Evolutionary conservation across 345 rosid species (phyloP).

Genomic region (Brassica napus): DNA sequence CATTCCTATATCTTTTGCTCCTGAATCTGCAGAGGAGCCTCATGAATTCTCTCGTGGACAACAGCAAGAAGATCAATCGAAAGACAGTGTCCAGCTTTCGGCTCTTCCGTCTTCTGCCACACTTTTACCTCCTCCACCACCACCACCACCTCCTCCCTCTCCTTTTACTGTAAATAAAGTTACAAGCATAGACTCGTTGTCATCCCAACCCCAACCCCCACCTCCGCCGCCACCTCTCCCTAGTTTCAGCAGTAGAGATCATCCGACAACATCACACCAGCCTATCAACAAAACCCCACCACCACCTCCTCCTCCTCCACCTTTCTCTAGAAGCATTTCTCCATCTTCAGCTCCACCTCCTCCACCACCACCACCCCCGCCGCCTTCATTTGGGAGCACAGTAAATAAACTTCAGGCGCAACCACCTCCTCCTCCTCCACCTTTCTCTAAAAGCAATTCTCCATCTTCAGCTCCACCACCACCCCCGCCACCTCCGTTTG

Average conservation of each 20-base stretch:
- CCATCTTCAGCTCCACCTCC: conserved; percentile 38
- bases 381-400: conserved; percentile 31
- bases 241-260: conserved; percentile 33
- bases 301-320: conserved; percentile 33
- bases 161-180: not conserved
- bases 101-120: conserved; percentile 35
- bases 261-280: conserved; percentile 33
- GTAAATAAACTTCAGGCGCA: conserved; percentile 15
- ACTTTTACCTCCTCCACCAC: conserved; percentile 43
- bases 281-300: conserved; percentile 28
- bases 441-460: conserved; percentile 35
- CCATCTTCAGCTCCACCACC: conserved; percentile 40
- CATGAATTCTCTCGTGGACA: conserved; percentile 42
- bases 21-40: conserved; percentile 44
- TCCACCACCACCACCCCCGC: conserved; percentile 37
- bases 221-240: conserved; percentile 38
- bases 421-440: conserved; percentile 36
- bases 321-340: conserved; percentile 34
- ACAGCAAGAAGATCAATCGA: conserved; percentile 34
- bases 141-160: conserved; percentile 34
- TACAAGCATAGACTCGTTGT: conserved; percentile 5
- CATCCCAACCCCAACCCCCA: conserved; percentile 30
- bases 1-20: conserved; percentile 35
- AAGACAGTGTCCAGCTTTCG: conserved; percentile 38
- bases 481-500: conserved; percentile 40